Conservation (phyloP, 257 asterid genomes). For the Solanum gracilifrons region DNA sequence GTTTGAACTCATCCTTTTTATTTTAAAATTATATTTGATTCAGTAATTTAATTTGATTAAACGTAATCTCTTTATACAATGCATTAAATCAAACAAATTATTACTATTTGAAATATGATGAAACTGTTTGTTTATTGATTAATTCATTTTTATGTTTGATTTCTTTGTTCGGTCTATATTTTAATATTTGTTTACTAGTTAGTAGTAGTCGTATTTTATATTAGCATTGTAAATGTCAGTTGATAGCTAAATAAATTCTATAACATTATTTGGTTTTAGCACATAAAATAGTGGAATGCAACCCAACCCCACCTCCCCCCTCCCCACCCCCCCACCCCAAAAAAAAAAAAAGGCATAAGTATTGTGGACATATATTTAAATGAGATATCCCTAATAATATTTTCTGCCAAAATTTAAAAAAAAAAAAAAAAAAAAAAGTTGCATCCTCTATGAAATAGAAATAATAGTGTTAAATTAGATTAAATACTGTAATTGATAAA, state of each 20-base stretch:
- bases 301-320: too few relatives aligned
- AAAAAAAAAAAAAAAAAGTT: too few relatives aligned
- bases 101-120: neutral
- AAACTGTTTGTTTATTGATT: neutral
- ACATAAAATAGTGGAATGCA: too few relatives aligned
- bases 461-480: too few relatives aligned
- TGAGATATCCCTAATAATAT: too few relatives aligned
- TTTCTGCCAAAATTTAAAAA: too few relatives aligned
- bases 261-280: too few relatives aligned
- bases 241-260: too few relatives aligned
- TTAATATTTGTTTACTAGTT: neutral
- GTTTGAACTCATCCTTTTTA: neutral
- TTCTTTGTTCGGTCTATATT: neutral
- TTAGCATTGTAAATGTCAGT: neutral
- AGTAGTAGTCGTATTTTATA: neutral
- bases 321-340: rapidly evolving
- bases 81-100: neutral
- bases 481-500: too few relatives aligned
- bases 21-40: neutral
- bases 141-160: neutral
- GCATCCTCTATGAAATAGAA: too few relatives aligned
- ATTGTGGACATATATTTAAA: too few relatives aligned
- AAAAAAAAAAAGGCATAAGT: too few relatives aligned
- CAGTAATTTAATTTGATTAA: neutral
- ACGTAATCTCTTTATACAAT: neutral